Conservation (phyloP, 352 stramenopile species). For the Globisporangium spiculum region DNA sequence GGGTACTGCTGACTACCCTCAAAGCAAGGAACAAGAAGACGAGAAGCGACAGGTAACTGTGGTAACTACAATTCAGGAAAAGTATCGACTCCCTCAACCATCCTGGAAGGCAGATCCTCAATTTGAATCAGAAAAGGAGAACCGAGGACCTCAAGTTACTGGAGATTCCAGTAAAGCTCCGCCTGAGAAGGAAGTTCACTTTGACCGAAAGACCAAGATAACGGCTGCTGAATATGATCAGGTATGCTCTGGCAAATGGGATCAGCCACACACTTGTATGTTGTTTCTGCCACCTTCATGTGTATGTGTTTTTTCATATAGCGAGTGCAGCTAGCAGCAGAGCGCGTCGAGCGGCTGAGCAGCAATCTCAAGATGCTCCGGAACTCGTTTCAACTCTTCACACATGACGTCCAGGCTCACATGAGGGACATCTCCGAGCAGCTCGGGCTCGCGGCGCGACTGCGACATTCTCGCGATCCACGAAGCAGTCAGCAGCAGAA, state of each 20-base stretch:
- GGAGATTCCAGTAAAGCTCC: not conserved
- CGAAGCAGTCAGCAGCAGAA: not conserved
- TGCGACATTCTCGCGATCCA: not conserved
- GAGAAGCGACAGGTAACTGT: not conserved
- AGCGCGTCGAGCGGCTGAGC: slow-evolving; percentile 38
- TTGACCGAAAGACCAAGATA: slow-evolving; percentile 23
- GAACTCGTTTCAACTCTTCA: slow-evolving; percentile 59
- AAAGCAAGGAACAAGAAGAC: not conserved
- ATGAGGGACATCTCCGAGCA: slow-evolving; percentile 48
- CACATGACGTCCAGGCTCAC: slow-evolving; percentile 43
- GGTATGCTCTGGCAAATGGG: slow-evolving; percentile 11
- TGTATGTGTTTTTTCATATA: slow-evolving; percentile 9
- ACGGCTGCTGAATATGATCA: slow-evolving; percentile 31
- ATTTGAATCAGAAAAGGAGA: not conserved
- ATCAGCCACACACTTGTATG: not conserved
- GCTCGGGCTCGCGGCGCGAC: slow-evolving; percentile 28
- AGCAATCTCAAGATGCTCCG: slow-evolving; percentile 43
- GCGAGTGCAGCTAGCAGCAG: slow-evolving; percentile 28
- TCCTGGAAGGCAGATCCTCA: slow-evolving; percentile 17
- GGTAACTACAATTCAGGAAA: slow-evolving; percentile 40
- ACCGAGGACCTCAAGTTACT: not conserved
- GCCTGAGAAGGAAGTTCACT: not conserved
- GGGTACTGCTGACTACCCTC: not conserved
- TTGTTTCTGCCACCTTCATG: not conserved
- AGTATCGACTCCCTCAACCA: slow-evolving; percentile 40